Evolutionary conservation across 129 eudicot species (phyloP).

Genomic region (Rutidosis leptorrhynchoides): DNA sequence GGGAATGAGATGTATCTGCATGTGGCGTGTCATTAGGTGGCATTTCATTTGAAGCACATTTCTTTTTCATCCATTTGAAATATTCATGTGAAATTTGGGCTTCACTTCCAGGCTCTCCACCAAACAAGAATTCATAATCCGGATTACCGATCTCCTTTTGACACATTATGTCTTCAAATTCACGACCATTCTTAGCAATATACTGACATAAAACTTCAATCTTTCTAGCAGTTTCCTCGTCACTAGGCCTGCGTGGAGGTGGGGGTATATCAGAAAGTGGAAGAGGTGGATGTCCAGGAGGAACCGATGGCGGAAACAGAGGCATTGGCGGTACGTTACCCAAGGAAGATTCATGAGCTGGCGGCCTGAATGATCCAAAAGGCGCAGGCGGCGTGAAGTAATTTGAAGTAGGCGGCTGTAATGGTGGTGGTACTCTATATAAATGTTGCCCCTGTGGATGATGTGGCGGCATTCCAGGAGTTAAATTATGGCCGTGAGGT

Average conservation of each 20-base stretch:
- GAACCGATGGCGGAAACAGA: constrained; percentile 46
- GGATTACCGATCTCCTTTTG: constrained; percentile 52
- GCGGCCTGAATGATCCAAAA: constrained; percentile 31
- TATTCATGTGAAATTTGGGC: constrained; percentile 53
- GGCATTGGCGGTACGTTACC: constrained; percentile 36
- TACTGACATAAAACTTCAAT: constrained; percentile 55
- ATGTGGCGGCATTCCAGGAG: constrained; percentile 43
- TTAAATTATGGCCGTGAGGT: constrained; percentile 26
- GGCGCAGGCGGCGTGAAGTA: constrained; percentile 32
- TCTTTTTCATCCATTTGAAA: constrained; percentile 59
- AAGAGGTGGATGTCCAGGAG: constrained; percentile 70
- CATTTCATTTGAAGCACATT: constrained; percentile 29
- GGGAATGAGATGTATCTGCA: constrained; percentile 41
- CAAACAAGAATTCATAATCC: constrained; percentile 51
- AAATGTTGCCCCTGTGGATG: constrained; percentile 40
- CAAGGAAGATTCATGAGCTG: not conserved
- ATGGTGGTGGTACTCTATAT: constrained; percentile 39
- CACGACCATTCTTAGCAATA: constrained; percentile 50
- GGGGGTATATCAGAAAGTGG: constrained; percentile 53
- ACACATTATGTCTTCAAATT: constrained; percentile 50
- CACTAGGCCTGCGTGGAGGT: constrained; percentile 48
- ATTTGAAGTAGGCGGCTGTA: constrained; percentile 41
- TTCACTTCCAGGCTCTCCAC: constrained; percentile 67
- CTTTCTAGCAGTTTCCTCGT: constrained; percentile 37
- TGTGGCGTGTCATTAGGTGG: constrained; percentile 7